Percentiles rank a stretch among this genome's conserved stretches.
Conservation (phyloP, 805 yeast species). For the Sugiyamaella marilandica region DNA sequence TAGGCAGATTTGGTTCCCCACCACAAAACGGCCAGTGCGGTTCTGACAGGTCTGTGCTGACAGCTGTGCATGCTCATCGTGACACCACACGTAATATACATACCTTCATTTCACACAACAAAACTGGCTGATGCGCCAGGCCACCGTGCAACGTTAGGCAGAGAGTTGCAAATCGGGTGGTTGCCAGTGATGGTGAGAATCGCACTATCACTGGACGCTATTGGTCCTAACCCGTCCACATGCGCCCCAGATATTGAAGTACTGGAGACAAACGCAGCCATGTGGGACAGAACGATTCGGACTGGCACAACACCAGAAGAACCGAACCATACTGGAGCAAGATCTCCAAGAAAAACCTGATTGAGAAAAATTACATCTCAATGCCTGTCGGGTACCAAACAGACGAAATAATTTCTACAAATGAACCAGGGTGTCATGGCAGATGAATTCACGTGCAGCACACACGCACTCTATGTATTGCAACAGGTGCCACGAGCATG, state of each 20-base stretch:
- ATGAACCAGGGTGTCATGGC: no score
- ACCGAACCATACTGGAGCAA: not conserved
- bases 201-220: not conserved
- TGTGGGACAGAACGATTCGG: not conserved
- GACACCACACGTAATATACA: not conserved
- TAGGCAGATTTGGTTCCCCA: not conserved
- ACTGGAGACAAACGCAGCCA: no score
- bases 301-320: not conserved
- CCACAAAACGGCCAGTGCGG: not conserved
- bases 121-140: no score
- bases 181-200: not conserved
- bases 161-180: not conserved
- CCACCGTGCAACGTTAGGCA: no score
- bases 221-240: not conserved
- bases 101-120: not conserved
- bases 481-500: no score
- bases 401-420: no score
- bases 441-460: no score
- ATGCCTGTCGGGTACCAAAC: no score
- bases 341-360: no score
- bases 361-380: no score
- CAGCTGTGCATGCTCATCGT: not conserved
- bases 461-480: no score
- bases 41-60: not conserved
- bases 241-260: not conserved